Conservation (phyloP, 768 basidiomycete species). For the Russula olivacea region DNA sequence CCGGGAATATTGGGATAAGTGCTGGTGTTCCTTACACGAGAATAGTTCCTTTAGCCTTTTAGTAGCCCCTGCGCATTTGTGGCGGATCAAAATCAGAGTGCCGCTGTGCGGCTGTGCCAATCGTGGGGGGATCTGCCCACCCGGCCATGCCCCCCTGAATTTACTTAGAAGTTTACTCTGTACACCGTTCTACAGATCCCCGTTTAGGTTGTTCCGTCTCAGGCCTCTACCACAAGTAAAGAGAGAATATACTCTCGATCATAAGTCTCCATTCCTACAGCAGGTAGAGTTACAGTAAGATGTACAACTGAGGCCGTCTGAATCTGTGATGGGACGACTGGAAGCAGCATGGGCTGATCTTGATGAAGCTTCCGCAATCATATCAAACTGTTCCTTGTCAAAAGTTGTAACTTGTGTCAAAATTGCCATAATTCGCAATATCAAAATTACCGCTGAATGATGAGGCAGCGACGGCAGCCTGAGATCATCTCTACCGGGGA, state of each 20-base stretch:
- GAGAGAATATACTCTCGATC: background rate
- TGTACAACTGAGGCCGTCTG: background rate
- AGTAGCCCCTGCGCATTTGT: background rate
- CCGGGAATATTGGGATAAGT: too few species aligned
- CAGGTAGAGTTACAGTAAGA: background rate
- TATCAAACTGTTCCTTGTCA: background rate
- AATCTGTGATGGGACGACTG: background rate
- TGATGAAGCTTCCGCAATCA: background rate
- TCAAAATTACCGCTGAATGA: background rate
- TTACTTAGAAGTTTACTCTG: background rate
- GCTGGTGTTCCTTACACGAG: too few species aligned
- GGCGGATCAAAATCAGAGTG: background rate
- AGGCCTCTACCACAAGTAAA: too few species aligned
- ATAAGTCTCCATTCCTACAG: background rate
- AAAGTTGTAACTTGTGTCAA: background rate
- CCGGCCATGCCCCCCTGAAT: background rate
- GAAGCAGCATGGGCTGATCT: background rate
- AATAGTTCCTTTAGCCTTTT: background rate
- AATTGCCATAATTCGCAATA: background rate
- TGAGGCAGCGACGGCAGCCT: background rate
- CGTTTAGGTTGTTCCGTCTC: too few species aligned
- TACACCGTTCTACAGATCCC: too few species aligned
- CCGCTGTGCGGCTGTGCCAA: background rate
- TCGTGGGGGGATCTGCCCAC: too few species aligned
- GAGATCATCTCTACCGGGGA: background rate